Evolutionary conservation across 805 yeast species (phyloP), one percentile per base, ranked within the genome.

Genomic region (Pichia paraexigua): DNA sequence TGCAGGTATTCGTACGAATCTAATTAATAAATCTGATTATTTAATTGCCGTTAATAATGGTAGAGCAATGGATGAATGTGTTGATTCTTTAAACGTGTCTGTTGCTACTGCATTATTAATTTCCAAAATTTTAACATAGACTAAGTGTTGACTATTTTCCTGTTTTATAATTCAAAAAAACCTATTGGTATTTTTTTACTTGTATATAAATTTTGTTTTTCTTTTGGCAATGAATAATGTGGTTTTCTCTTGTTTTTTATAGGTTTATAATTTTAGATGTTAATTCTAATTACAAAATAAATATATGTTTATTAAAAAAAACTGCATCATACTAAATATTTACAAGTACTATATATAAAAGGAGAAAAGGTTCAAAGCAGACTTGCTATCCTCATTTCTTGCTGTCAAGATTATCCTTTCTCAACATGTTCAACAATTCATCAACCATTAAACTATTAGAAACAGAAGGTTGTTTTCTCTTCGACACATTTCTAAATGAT

Each of bases 21-120:
- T 90, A 57, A 70, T 79, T 54, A 68, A 79, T 49, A 71, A 79
- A 58, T 78, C 87, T 47, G 86, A 84, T 51, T 72, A 60, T 54
- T 63, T 76, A 47, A 77, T 77, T 17, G 71, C 72, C 1, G 61
- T 78, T 45, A 68, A 64, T 10, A 56, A 61, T 44, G 55, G 52
- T 30, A 59, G 67, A 47, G 55, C 48, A 2, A 43, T 62, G 13
- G 68, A 66, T 54, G 59, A 53, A 3, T 62, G 68, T 41, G 82
- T 90, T 40, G 96, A 89, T 62, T 86, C 95, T 30, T 70, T 90
- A 61, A 90, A 90, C 63, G 97, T 88, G 32, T 87, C 94, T 62
- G 96, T 90, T 10, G 97, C 97, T 1, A 77, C 91, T 1, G 94
- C 91, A 1, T 61, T 90, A 28, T 62, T 90, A 46, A 30, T 51